These are phyloP conservation scores for Fusarium protoensiforme DNA, from an alignment of 2,329 filamentous ascomycete species.

Conservation along the genomic window DNA sequence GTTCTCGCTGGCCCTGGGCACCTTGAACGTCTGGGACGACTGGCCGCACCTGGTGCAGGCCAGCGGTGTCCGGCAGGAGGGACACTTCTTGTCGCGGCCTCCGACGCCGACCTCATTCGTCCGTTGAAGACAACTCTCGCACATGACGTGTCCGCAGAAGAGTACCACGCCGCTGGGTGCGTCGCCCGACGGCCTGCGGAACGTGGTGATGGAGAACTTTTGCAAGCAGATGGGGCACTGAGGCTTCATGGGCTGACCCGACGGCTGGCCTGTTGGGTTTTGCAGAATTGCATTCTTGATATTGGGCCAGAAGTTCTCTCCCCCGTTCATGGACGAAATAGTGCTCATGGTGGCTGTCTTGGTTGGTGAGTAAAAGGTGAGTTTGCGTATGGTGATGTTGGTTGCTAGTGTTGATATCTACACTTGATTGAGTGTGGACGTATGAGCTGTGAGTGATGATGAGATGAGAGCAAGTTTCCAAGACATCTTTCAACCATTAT, in stretches of 20 bases:
- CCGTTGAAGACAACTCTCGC: slow-evolving; percentile 22
- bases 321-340: neutral
- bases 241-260: neutral
- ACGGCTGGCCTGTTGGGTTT: neutral
- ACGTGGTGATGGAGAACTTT: slow-evolving; percentile 2
- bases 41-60: slow-evolving; percentile 6
- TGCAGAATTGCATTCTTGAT: slow-evolving; percentile 5
- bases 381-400: neutral
- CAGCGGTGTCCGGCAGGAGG: slow-evolving; percentile 16
- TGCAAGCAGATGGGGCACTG: slow-evolving; percentile 35
- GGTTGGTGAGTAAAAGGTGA: neutral
- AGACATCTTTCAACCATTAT: neutral
- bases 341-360: neutral
- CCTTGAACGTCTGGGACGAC: accelerated
- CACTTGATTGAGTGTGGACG: neutral
- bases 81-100: neutral
- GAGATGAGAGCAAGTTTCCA: neutral
- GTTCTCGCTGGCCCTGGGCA: neutral
- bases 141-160: slow-evolving; percentile 40
- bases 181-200: neutral
- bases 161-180: slow-evolving; percentile 2
- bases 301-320: slow-evolving; percentile 17
- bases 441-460: neutral
- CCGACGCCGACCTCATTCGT: no score
- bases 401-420: neutral